These are phyloP conservation scores for Hanseniaspora opuntiae DNA, from an alignment of 805 yeast species.

Conservation along the genomic window DNA sequence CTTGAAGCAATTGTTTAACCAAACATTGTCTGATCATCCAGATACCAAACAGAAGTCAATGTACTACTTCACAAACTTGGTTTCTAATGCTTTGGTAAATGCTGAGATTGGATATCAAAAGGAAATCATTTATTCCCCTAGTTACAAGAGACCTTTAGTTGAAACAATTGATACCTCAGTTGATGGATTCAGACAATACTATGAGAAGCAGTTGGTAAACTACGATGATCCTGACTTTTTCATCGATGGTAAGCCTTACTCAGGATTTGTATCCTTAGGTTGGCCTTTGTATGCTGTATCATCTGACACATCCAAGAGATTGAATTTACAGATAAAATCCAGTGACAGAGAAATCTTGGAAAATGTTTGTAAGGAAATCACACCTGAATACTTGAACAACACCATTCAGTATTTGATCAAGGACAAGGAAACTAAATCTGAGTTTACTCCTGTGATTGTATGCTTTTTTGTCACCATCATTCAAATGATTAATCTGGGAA, in stretches of 20 bases:
- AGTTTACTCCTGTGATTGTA: constrained; percentile 54
- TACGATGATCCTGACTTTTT: constrained; percentile 36
- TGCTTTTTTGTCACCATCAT: constrained; percentile 40
- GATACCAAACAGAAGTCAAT: constrained; percentile 44
- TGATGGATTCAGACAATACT: constrained; percentile 28
- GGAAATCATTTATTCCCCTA: constrained; percentile 30
- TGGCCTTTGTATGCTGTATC: constrained; percentile 36
- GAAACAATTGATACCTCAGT: constrained; percentile 33
- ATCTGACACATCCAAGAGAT: constrained; percentile 18
- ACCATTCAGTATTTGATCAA: constrained; percentile 42
- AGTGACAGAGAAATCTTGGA: constrained; percentile 33
- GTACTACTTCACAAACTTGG: constrained; percentile 43
- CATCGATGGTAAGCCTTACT: constrained; percentile 42
- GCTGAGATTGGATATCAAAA: constrained; percentile 38
- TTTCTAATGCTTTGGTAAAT: constrained; percentile 33
- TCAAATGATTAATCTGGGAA: constrained; percentile 24
- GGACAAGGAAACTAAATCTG: constrained; percentile 56
- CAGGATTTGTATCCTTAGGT: constrained; percentile 73
- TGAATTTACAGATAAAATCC: constrained; percentile 24
- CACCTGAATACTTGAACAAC: constrained; percentile 44
- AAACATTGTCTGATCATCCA: constrained; percentile 55
- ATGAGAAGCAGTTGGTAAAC: constrained; percentile 41
- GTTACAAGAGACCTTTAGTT: constrained; percentile 26
- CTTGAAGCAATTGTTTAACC: constrained; percentile 32
- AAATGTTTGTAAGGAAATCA: constrained; percentile 33